Conservation (phyloP, 306 rosid species). For the Pueraria montana region DNA sequence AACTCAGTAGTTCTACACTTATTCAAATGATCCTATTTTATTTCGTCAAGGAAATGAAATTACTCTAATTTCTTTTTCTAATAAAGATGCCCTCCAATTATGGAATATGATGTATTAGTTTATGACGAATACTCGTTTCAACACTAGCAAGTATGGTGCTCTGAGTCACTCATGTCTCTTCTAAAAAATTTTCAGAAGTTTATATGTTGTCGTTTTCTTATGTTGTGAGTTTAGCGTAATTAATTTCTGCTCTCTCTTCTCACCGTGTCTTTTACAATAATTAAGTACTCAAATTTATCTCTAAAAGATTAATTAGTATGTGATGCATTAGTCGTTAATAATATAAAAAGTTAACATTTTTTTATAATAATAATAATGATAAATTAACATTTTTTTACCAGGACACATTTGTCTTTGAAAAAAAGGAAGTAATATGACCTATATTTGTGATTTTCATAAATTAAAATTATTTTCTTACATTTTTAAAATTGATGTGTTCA, state of each 20-base stretch:
- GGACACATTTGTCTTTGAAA: too few species aligned
- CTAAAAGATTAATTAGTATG: too few species aligned
- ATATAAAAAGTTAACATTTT: too few species aligned
- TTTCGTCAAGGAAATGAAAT: slow-evolving; percentile 10
- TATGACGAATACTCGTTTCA: background rate
- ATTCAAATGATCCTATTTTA: slow-evolving; percentile 18
- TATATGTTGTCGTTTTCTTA: background rate
- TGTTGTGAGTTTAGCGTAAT: background rate
- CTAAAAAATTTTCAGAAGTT: background rate
- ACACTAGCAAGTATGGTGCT: background rate
- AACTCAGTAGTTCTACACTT: too few species aligned
- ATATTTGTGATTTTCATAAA: too few species aligned
- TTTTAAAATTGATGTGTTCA: too few species aligned
- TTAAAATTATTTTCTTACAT: too few species aligned
- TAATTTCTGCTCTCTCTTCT: background rate
- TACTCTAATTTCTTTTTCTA: background rate
- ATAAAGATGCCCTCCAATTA: slow-evolving; percentile 1
- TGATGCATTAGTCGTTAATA: too few species aligned
- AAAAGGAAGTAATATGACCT: too few species aligned
- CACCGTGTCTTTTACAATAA: background rate
- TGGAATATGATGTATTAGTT: slow-evolving; percentile 37
- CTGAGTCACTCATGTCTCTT: background rate
- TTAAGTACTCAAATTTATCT: background rate
- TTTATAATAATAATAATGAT: too few species aligned
- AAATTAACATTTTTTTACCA: too few species aligned